phyloP scores from a whole-genome alignment of 2,329 filamentous ascomycete species.

The Exophiala sp. region DNA sequence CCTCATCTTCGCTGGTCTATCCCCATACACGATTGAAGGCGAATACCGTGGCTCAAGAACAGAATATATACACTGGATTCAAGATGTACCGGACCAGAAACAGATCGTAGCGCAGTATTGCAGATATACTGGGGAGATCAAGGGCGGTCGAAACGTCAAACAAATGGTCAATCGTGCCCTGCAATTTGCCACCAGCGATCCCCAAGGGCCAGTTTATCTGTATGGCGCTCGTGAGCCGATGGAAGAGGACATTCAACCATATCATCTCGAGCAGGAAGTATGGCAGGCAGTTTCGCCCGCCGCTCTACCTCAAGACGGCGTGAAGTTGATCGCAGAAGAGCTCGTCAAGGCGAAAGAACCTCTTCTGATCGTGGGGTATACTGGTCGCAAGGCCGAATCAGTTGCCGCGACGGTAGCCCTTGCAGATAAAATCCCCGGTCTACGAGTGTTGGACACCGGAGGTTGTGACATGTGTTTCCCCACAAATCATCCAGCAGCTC shows the following conservation, averaged over 20 bases:
- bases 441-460: slow-evolving; percentile 52
- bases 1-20: slow-evolving; percentile 73
- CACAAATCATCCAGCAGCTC: slow-evolving; percentile 51
- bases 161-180: slow-evolving; percentile 83
- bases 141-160: slow-evolving; percentile 80
- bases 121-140: slow-evolving; percentile 76
- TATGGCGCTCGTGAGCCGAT: slow-evolving; percentile 76
- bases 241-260: slow-evolving; percentile 77
- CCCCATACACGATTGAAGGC: slow-evolving; percentile 72
- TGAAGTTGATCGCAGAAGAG: slow-evolving; percentile 42
- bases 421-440: slow-evolving; percentile 46
- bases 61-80: slow-evolving; percentile 84
- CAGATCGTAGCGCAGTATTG: slow-evolving; percentile 81
- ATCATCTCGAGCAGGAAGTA: slow-evolving; percentile 62
- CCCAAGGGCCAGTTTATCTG: slow-evolving; percentile 76
- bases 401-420: slow-evolving; percentile 46
- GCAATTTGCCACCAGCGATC: slow-evolving; percentile 74
- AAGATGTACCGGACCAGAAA: slow-evolving; percentile 78
- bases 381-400: slow-evolving; percentile 44
- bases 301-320: slow-evolving; percentile 51
- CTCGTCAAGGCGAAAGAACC: slow-evolving; percentile 48
- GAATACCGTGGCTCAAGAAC: slow-evolving; percentile 74
- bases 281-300: slow-evolving; percentile 71
- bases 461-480: slow-evolving; percentile 53
- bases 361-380: slow-evolving; percentile 50